Percentiles rank a stretch among this genome's conserved stretches.
These are phyloP conservation scores for Aschersonia sp. DNA, from an alignment of 2,329 filamentous ascomycete genomes.

Conservation along the genomic window DNA sequence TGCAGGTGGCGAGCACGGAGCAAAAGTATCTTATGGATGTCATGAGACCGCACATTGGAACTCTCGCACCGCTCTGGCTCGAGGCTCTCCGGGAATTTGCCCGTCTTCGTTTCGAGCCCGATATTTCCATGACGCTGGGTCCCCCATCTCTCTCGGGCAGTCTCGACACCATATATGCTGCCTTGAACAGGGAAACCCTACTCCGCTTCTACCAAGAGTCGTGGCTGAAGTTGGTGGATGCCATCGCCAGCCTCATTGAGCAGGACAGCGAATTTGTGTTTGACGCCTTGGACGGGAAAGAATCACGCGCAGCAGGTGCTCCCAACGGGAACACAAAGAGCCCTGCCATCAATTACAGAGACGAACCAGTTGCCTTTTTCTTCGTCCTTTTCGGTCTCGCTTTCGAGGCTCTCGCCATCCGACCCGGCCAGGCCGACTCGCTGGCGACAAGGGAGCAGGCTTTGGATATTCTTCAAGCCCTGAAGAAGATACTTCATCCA, in stretches of 20 bases:
- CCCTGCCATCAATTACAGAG: slow-evolving; percentile 88
- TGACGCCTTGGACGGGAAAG: slow-evolving; percentile 84
- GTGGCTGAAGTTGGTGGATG: slow-evolving; percentile 93
- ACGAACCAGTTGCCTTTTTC: slow-evolving; percentile 97
- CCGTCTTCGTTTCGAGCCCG: slow-evolving; percentile 83
- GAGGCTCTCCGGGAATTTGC: slow-evolving; percentile 90
- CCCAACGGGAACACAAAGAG: slow-evolving; percentile 42
- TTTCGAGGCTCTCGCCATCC: slow-evolving; percentile 85
- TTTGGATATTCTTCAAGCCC: slow-evolving; percentile 73
- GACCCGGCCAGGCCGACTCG: slow-evolving; percentile 35
- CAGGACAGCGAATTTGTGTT: slow-evolving; percentile 98
- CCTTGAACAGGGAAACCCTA: slow-evolving; percentile 84
- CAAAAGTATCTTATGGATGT: slow-evolving; percentile 83
- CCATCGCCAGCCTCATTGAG: slow-evolving; percentile 92
- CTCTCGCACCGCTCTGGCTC: slow-evolving; percentile 84
- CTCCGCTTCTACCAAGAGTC: slow-evolving; percentile 94
- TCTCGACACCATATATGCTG: slow-evolving; percentile 86
- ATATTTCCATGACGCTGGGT: slow-evolving; percentile 83
- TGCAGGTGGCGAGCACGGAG: slow-evolving; percentile 89
- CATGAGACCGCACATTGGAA: slow-evolving; percentile 78
- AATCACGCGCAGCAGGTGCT: slow-evolving; percentile 29
- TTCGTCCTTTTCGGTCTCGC: slow-evolving; percentile 95
- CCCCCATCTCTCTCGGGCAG: slow-evolving; percentile 71
- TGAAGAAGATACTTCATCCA: slow-evolving; percentile 90
- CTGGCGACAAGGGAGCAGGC: slow-evolving; percentile 65